Evolutionary conservation across 306 rosid species (phyloP), one percentile per base, ranked within the genome.

Genomic region (Luffa acutangula): DNA sequence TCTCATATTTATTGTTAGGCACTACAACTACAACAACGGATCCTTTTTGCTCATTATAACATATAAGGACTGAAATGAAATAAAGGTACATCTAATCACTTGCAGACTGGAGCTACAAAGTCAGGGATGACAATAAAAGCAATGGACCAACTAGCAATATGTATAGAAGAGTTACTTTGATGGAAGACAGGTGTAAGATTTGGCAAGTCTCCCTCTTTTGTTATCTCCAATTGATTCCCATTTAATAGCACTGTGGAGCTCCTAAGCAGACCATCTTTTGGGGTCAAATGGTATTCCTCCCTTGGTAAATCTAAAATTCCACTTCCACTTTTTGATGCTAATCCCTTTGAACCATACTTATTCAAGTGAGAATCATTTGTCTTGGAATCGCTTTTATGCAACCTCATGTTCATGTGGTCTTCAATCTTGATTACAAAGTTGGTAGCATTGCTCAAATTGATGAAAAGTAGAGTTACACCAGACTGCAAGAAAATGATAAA

Each of bases 261-360:
- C 80, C 76, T 72, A 20, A 86, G 82, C 81, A 83, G 12, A 34
- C 82, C 85, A 6, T 85, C 83, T 83, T 84, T 81, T 5, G 98
- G 75, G 15, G 96, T 88, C 86, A 92, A 82, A 79, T 85, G 92
- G 78, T 91, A 93, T 79, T 93, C 98, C 64, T 93, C 93, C 82
- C 98, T 60, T 20, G 15, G 39, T 11, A 11, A 2, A 14, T 52
- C n/a, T 14, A 77, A 77, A n/a, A 80, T 46, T 56, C 17, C 12
- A 25, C 31, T 25, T 25, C 31, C 31, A 25, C 31, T 1, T 25
- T 25, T 25, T 25, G 31, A 25, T 25, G 31, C 31, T 25, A 25
- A 25, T 25, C 31, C 31, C 31, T 25, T 25, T 25, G 31, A 25
- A 25, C 31, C 31, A 11, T 49, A 0, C 3, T 49, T 49, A 25